Percentiles rank a stretch among this genome's conserved stretches.
Conservation (phyloP, 257 asterid genomes). For the Petunia secreta region DNA sequence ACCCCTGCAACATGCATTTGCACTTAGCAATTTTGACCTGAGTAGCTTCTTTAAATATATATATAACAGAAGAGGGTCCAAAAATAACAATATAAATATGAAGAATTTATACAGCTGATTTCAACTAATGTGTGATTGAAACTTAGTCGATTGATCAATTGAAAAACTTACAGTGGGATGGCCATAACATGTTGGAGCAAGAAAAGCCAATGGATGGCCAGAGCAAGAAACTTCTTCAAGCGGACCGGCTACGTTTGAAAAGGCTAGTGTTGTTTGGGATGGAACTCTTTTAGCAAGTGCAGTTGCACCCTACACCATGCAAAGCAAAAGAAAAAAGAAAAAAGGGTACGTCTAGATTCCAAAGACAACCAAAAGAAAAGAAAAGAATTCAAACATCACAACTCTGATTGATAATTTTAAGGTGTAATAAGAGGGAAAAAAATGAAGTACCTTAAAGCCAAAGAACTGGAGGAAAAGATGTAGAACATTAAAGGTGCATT, state of each 20-base stretch:
- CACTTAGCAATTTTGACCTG: not conserved
- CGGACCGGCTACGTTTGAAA: conserved; percentile 23
- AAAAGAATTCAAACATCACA: not conserved
- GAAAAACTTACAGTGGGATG: conserved; percentile 8
- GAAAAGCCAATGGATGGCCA: conserved; percentile 6
- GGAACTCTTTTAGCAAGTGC: not conserved
- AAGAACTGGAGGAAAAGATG: conserved; percentile 4
- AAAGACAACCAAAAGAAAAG: not conserved
- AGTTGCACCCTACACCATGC: not conserved
- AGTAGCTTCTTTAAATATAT: not conserved
- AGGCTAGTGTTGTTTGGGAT: conserved; percentile 6
- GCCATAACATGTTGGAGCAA: conserved; percentile 23
- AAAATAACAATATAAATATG: not conserved
- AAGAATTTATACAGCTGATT: not conserved
- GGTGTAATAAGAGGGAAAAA: not conserved
- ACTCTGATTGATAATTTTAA: not conserved
- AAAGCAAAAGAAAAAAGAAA: not conserved
- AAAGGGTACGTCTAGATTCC: not conserved
- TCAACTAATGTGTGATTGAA: not conserved
- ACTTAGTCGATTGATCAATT: not conserved
- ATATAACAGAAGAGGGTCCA: too few relatives aligned
- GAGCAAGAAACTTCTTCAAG: conserved; percentile 1
- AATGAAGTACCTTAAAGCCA: conserved; percentile 1
- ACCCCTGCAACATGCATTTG: not conserved
- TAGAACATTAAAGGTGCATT: not conserved